A percentile compares a stretch with the other conserved stretches of the same genome.
Evolutionary conservation across 192 early-diverging fungal genomes (phyloP).

Genomic region (Gamsiella multidivaricata): DNA sequence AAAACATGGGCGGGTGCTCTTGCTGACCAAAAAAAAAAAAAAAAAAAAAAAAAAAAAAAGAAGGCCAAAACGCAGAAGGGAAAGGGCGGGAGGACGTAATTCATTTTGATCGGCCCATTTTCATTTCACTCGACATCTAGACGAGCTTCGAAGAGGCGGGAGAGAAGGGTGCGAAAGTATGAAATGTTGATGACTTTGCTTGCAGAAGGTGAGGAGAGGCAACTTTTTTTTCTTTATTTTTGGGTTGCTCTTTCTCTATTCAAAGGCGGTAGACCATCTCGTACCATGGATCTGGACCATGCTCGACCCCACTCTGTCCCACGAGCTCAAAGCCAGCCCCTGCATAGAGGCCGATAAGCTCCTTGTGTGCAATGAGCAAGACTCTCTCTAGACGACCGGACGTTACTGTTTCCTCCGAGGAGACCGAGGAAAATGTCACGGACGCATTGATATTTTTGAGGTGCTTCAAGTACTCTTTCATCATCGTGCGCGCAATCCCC

Average conservation of each 20-base stretch:
- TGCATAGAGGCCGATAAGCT: constrained; percentile 68
- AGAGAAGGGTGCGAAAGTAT: too few relatives aligned
- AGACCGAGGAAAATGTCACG: neutral
- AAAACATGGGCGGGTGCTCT: too few relatives aligned
- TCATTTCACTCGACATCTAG: too few relatives aligned
- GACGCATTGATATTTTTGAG: constrained; percentile 49
- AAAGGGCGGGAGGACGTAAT: too few relatives aligned
- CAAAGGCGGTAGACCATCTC: constrained; percentile 32
- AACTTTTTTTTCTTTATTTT: constrained; percentile 1
- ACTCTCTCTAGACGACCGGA: constrained; percentile 51
- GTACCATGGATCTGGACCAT: constrained; percentile 68
- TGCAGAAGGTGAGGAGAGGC: neutral
- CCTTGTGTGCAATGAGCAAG: constrained; percentile 66
- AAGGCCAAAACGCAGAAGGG: neutral
- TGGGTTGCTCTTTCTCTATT: constrained; percentile 9
- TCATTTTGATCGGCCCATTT: too few relatives aligned
- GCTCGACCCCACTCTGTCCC: constrained; percentile 68
- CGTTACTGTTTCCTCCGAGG: neutral
- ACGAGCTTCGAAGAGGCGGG: too few relatives aligned
- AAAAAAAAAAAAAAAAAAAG: constrained; percentile 11
- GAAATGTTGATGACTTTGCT: too few relatives aligned
- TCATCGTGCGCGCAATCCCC: constrained; percentile 66
- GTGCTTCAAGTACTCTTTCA: constrained; percentile 60
- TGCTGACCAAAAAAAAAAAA: too few relatives aligned
- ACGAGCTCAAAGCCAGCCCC: constrained; percentile 68